These are phyloP conservation scores for Hymenoscyphus fructigenus DNA, from an alignment of 2,329 filamentous ascomycete species.

Conservation along the genomic window DNA sequence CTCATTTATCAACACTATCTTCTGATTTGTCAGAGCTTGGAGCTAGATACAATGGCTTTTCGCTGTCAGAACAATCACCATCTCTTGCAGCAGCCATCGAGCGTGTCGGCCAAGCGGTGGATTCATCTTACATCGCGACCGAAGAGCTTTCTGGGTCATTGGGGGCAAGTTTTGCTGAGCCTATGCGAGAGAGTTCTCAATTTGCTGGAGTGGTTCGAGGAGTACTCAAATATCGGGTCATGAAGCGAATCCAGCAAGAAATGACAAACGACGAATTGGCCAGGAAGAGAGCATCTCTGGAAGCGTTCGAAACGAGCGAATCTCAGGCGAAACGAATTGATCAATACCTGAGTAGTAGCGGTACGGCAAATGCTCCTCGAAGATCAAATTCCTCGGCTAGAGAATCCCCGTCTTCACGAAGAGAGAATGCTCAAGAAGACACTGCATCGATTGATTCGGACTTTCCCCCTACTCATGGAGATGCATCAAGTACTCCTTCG, in stretches of 20 bases:
- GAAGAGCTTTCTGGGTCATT: conserved; percentile 84
- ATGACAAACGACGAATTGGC: conserved; percentile 92
- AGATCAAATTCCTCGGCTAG: conserved; percentile 62
- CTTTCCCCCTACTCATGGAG: conserved; percentile 86
- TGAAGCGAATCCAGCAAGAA: conserved; percentile 95
- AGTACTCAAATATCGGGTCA: conserved; percentile 83
- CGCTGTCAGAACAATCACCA: conserved; percentile 85
- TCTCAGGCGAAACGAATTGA: conserved; percentile 90
- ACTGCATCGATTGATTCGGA: conserved; percentile 93
- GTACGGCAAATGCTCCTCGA: conserved; percentile 60
- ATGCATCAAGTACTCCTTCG: conserved; percentile 66
- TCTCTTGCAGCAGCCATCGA: conserved; percentile 92
- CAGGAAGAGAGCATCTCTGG: conserved; percentile 79
- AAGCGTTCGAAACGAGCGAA: conserved; percentile 91
- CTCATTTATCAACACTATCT: conserved; percentile 79
- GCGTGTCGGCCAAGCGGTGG: conserved; percentile 88
- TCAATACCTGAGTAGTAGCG: conserved; percentile 79
- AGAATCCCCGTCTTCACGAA: conserved; percentile 44
- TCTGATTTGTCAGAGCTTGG: conserved; percentile 90
- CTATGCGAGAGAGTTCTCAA: conserved; percentile 96
- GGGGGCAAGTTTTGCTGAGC: conserved; percentile 94
- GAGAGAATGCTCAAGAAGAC: conserved; percentile 66
- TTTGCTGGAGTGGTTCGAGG: conserved; percentile 91
- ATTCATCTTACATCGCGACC: conserved; percentile 93
- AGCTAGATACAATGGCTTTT: conserved; percentile 95